Evolutionary conservation across 2,329 filamentous ascomycete genomes (phyloP).

Genomic region (Clonostachys sp.): DNA sequence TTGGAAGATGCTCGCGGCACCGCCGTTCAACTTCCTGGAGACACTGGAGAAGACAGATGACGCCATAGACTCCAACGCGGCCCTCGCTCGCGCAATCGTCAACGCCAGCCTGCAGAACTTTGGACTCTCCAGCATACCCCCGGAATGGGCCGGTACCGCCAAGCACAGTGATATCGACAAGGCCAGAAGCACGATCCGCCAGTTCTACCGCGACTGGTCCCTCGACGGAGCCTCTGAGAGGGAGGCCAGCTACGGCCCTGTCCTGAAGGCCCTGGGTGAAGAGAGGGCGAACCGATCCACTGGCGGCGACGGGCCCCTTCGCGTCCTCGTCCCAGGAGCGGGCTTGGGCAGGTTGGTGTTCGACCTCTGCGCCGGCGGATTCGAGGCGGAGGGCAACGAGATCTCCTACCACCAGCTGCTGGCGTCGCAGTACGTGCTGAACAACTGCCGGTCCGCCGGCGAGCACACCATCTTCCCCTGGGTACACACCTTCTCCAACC

Average conservation of each 20-base stretch:
- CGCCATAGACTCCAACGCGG: constrained; percentile 84
- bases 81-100: constrained; percentile 76
- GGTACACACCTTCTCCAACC: constrained; percentile 84
- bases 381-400: constrained; percentile 81
- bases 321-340: constrained; percentile 81
- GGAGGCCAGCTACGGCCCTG: constrained; percentile 69
- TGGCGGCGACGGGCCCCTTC: not conserved
- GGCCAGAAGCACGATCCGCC: constrained; percentile 84
- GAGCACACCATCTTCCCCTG: constrained; percentile 80
- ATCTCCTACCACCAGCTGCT: constrained; percentile 97
- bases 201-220: constrained; percentile 95
- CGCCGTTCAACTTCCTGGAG: constrained; percentile 79
- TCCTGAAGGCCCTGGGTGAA: constrained; percentile 59
- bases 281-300: constrained; percentile 28
- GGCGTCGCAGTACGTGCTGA: constrained; percentile 73
- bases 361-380: constrained; percentile 73
- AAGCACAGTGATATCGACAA: constrained; percentile 80
- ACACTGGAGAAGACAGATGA: constrained; percentile 76
- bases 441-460: constrained; percentile 53
- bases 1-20: constrained; percentile 74
- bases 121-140: constrained; percentile 47
- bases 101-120: constrained; percentile 65
- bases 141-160: constrained; percentile 66
- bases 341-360: constrained; percentile 87
- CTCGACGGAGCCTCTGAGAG: constrained; percentile 71